Evolutionary conservation across 345 rosid genomes (phyloP).

Genomic region (Eucalyptus tenuipes): DNA sequence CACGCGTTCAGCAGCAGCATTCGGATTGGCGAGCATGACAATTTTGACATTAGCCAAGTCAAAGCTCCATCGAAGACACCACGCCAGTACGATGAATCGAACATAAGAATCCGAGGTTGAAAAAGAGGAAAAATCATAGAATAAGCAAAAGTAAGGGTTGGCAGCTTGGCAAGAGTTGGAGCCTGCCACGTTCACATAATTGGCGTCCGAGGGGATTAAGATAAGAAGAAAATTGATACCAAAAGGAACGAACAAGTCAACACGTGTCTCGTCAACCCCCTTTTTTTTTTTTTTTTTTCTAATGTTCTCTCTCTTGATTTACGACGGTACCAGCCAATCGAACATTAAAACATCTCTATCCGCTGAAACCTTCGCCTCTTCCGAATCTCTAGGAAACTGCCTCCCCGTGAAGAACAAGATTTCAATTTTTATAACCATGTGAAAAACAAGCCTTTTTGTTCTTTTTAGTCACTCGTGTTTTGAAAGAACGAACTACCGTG

Average conservation of each 20-base stretch:
- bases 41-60: neutral
- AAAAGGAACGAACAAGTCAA: neutral
- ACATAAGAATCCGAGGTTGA: neutral
- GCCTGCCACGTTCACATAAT: neutral
- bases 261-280: neutral
- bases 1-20: neutral
- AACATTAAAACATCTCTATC: neutral
- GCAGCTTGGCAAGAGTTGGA: neutral
- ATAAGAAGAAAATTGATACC: neutral
- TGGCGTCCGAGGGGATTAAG: neutral
- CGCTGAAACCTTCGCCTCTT: neutral
- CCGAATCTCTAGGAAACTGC: neutral
- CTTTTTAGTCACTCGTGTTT: neutral
- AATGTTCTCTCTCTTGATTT: neutral
- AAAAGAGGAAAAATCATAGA: neutral
- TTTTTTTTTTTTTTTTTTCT: no score
- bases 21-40: neutral
- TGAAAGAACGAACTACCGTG: neutral
- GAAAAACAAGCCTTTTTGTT: neutral
- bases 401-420: neutral
- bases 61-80: neutral
- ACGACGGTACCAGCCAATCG: neutral
- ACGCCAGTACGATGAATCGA: neutral
- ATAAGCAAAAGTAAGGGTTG: neutral
- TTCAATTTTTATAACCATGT: neutral